Evolutionary conservation across 2,329 filamentous ascomycete genomes (phyloP).

Genomic region (Ascochyta fabae): DNA sequence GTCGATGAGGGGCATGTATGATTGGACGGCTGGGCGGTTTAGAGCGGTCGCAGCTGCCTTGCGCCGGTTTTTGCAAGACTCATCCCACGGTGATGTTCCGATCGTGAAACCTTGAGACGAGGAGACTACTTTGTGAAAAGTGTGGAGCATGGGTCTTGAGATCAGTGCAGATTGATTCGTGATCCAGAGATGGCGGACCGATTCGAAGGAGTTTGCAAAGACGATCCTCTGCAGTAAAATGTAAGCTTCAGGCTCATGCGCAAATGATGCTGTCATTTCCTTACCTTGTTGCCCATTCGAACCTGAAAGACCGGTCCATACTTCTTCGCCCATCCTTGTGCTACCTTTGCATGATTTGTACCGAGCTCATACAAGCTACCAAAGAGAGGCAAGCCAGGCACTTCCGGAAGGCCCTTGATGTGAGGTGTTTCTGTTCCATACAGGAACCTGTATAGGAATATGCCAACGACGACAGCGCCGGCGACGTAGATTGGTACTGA

Average conservation of each 20-base stretch:
- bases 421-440: constrained; percentile 57
- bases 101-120: constrained; percentile 81
- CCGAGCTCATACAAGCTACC: constrained; percentile 56
- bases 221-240: constrained; percentile 64
- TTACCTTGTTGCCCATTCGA: constrained; percentile 69
- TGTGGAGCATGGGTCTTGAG: constrained; percentile 78
- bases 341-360: constrained; percentile 55
- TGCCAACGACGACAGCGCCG: constrained; percentile 50
- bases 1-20: constrained; percentile 83
- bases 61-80: constrained; percentile 76
- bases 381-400: constrained; percentile 56
- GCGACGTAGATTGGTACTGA: constrained; percentile 52
- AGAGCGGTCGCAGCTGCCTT: constrained; percentile 81
- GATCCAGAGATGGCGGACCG: constrained; percentile 77
- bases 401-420: constrained; percentile 57
- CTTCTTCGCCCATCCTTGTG: constrained; percentile 55
- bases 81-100: constrained; percentile 83
- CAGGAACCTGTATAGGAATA: constrained; percentile 50
- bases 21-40: constrained; percentile 76
- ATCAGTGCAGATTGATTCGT: constrained; percentile 79
- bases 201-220: constrained; percentile 79
- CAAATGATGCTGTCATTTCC: constrained; percentile 1
- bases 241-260: constrained; percentile 9
- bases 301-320: constrained; percentile 60
- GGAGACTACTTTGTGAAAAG: constrained; percentile 80